Percentiles rank a stretch among this genome's conserved stretches.
phyloP scores from a whole-genome alignment of 768 basidiomycete species.

The Boletus vermiculosoides region DNA sequence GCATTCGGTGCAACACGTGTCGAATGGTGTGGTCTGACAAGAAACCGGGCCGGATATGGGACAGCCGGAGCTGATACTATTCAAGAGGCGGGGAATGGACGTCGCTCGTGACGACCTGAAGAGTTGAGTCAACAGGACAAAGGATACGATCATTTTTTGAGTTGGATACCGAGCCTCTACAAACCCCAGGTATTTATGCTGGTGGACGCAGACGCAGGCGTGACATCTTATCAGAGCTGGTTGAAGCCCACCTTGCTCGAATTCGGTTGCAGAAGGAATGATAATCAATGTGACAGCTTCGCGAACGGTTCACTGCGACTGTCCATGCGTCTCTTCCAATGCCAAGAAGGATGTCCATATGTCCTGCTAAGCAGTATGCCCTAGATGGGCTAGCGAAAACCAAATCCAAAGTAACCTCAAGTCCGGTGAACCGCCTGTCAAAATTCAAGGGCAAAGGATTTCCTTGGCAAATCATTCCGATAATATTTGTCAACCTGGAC shows the following conservation, averaged over 20 bases:
- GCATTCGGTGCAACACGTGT: constrained; percentile 63
- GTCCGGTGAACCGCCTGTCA: neutral
- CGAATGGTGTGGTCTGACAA: constrained; percentile 47
- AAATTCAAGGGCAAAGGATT: neutral
- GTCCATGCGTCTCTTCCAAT: neutral
- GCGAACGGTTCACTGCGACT: neutral
- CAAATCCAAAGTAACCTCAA: neutral
- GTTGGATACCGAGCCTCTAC: neutral
- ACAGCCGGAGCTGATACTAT: constrained; percentile 50
- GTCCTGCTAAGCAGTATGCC: neutral
- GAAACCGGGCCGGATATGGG: constrained; percentile 48
- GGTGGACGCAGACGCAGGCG: neutral
- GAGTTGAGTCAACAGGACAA: constrained; percentile 23
- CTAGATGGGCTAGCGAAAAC: neutral
- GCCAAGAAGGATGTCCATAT: neutral
- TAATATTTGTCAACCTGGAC: constrained; percentile 1
- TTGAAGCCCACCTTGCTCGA: neutral
- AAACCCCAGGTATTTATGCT: constrained; percentile 16
- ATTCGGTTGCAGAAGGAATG: neutral
- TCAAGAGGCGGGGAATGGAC: constrained; percentile 29
- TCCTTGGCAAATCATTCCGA: neutral
- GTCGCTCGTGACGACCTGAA: constrained; percentile 17
- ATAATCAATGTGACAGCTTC: neutral
- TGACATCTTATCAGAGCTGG: neutral
- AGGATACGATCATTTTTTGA: constrained; percentile 8